A percentile compares a stretch with the other conserved stretches of the same genome.
Evolutionary conservation across 1,139 yeast genomes (phyloP).

Genomic region (Diutina catenulata): DNA sequence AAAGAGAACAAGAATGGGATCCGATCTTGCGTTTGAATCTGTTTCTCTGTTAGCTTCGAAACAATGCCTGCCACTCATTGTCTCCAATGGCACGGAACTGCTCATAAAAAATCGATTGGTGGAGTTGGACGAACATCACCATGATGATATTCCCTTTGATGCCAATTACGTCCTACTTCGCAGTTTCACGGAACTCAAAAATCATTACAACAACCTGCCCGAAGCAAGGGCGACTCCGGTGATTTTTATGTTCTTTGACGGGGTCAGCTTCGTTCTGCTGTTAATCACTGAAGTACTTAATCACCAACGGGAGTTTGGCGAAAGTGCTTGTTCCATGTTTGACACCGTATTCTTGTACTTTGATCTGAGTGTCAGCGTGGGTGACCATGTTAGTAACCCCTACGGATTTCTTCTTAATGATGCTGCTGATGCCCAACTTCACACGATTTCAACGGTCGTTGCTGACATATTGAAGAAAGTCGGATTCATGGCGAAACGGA

Average conservation of each 20-base stretch:
- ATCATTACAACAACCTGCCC: constrained; percentile 1
- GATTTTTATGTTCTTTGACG: constrained; percentile 30
- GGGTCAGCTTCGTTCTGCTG: constrained; percentile 22
- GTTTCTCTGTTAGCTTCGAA: too few relatives aligned
- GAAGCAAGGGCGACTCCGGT: constrained; percentile 21
- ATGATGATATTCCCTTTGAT: constrained; percentile 17
- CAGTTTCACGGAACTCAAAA: constrained; percentile 13
- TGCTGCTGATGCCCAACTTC: constrained; percentile 13
- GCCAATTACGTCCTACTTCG: constrained; percentile 18
- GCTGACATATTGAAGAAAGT: constrained; percentile 26
- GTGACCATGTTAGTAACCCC: not conserved
- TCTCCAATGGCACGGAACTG: constrained; percentile 23
- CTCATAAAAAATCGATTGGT: constrained; percentile 21
- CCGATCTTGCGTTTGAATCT: too few relatives aligned
- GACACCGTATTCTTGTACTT: constrained; percentile 25
- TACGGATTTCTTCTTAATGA: constrained; percentile 3
- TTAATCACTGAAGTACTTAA: constrained; percentile 23
- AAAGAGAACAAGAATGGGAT: too few relatives aligned
- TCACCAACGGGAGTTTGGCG: constrained; percentile 7
- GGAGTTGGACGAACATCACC: constrained; percentile 16
- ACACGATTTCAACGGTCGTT: constrained; percentile 21
- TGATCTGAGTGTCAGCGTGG: constrained; percentile 16
- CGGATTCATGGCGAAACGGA: constrained; percentile 22
- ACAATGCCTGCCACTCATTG: too few relatives aligned
- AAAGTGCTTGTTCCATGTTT: constrained; percentile 6